Evolutionary conservation across 148 eudicot genomes (phyloP), one percentile per base, ranked within the genome.

Genomic region (Cornus suecica): DNA sequence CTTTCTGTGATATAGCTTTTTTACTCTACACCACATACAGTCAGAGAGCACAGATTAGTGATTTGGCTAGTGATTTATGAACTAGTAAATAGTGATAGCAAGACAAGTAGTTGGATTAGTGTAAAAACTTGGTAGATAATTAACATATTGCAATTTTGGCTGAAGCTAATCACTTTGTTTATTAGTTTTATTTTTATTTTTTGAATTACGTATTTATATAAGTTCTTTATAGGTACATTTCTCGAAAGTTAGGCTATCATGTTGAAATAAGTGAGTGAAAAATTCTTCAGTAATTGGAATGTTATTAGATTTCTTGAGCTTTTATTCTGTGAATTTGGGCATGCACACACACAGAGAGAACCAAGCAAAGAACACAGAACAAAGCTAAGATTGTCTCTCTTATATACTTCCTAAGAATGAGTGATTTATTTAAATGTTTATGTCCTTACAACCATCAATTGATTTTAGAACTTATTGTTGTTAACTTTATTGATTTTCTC

Each of bases 351-450:
- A 32, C 34, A 5, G 3, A 32, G 34, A 15, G n/a, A 58, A 18
- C 5, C 18, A 72, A 72, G 10, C 18, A 11, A 24, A 29, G 28
- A 22, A 76, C 42, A 30, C 23, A 15, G n/a, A 58, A 18, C 5
- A 14, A 72, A 72, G 10, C 26, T 2, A 24, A 45, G 28, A 76
- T 26, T 8, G 5, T 58, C 8, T 58, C 25, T 67, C 54, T 37
- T 3, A 37, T 16, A 76, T 18, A 69, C 27, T 27, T 41, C 62
- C 42, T 74, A 9, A 74, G 66, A 69, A 73, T 73, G 42, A 42
- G 29, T 64, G 45, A 23, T 10, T 58, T 58, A 58, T 58, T 58
- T 10, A 4, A 11, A 24, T 16, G 42, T 15, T 8, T 63, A 8
- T 28, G 9, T 25, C 62, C 26, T 30, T 27, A n/a, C 2, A 30